These are phyloP conservation scores for Camellia oleifera DNA, from an alignment of 179 eudicot species.

Conservation along the genomic window DNA sequence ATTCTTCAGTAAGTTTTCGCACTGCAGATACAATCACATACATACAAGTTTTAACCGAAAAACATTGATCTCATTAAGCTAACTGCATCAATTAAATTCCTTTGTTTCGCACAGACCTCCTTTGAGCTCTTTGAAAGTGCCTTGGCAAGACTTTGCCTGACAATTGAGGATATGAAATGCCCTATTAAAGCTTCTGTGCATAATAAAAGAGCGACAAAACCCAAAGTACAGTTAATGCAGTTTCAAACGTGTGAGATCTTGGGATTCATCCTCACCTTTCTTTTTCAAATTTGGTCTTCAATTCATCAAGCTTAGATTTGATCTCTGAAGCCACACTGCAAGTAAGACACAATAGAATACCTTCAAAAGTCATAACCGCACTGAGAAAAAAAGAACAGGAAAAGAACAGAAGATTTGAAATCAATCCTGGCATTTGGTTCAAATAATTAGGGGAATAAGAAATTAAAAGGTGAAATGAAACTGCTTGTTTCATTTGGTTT, in stretches of 20 bases:
- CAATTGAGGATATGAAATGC: background rate
- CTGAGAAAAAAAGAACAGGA: too few species aligned
- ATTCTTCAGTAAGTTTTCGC: conserved; percentile 74
- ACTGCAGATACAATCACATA: conserved; percentile 39
- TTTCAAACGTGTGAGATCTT: background rate
- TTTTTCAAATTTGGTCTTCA: conserved; percentile 59
- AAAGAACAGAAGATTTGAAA: too few species aligned
- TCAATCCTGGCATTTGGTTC: too few species aligned
- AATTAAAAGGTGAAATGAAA: too few species aligned
- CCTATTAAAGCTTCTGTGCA: background rate
- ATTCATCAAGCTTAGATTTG: conserved; percentile 59
- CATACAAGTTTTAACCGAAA: background rate
- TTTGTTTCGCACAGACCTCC: conserved; percentile 51
- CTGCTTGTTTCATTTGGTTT: too few species aligned
- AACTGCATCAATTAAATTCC: background rate
- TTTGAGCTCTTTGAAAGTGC: conserved; percentile 78
- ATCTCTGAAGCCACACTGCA: conserved; percentile 64
- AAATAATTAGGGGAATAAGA: too few species aligned
- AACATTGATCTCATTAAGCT: background rate
- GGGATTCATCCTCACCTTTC: conserved; percentile 52
- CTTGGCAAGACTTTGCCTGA: conserved; percentile 77
- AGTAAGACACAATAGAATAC: conserved; percentile 6
- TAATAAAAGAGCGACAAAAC: background rate
- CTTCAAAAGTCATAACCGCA: too few species aligned
- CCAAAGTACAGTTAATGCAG: background rate